phyloP scores from a whole-genome alignment of 495 filamentous ascomycete species.

The Pyrenula aspistea region DNA sequence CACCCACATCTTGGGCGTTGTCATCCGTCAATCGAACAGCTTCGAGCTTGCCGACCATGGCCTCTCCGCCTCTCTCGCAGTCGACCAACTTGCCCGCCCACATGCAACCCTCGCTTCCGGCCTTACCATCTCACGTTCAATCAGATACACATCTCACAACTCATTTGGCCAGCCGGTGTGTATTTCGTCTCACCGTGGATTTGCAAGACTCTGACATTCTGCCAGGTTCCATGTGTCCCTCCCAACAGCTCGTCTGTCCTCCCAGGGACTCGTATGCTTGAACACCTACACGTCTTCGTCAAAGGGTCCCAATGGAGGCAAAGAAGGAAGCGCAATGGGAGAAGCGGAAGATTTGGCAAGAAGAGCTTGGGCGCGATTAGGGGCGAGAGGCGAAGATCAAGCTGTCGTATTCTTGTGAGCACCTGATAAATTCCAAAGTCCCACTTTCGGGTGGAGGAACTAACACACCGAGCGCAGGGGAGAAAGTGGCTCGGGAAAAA shows the following conservation, averaged over 20 bases:
- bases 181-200: neutral
- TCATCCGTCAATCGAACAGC: too few species aligned
- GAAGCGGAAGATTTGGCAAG: conserved; percentile 84
- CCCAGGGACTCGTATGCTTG: conserved; percentile 76
- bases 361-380: conserved; percentile 73
- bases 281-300: conserved; percentile 87
- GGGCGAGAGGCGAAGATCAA: conserved; percentile 83
- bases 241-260: conserved; percentile 77
- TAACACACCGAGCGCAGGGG: conserved; percentile 40
- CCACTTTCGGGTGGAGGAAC: too few species aligned
- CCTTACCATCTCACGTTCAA: conserved; percentile 81
- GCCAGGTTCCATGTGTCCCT: conserved; percentile 70
- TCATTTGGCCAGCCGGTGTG: conserved; percentile 78
- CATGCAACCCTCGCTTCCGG: conserved; percentile 79
- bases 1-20: too few species aligned
- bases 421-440: neutral
- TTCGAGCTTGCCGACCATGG: conserved; percentile 7
- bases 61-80: conserved; percentile 9
- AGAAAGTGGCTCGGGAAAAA: conserved; percentile 92
- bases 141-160: conserved; percentile 94
- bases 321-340: conserved; percentile 73
- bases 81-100: conserved; percentile 43
- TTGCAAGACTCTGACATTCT: conserved; percentile 8
- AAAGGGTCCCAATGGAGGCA: conserved; percentile 78
- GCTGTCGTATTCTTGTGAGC: conserved; percentile 84